Percentiles rank a stretch among this genome's conserved stretches.
Evolutionary conservation across 345 rosid species (phyloP).

Genomic region (Litchi chinensis): DNA sequence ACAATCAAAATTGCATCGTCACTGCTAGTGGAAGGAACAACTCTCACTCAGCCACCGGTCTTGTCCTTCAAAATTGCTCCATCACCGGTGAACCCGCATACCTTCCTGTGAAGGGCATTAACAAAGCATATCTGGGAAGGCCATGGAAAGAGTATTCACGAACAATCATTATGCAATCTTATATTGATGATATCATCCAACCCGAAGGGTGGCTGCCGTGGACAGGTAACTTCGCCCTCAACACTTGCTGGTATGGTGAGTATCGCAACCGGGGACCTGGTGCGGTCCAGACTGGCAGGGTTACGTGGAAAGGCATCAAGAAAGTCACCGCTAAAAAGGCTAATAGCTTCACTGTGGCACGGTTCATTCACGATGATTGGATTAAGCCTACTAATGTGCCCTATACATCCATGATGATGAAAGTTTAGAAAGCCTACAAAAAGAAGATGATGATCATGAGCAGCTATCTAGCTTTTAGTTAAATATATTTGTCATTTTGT

Average conservation of each 20-base stretch:
- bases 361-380: conserved; percentile 54
- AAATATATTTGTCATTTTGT: too few relatives aligned
- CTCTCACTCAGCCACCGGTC: conserved; percentile 44
- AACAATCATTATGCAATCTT: conserved; percentile 58
- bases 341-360: conserved; percentile 31
- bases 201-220: conserved; percentile 70
- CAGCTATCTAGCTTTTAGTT: too few relatives aligned
- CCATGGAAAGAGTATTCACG: conserved; percentile 70
- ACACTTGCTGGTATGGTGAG: conserved; percentile 65
- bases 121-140: conserved; percentile 69
- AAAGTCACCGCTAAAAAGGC: conserved; percentile 29
- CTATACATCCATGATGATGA: background rate
- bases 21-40: conserved; percentile 74
- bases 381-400: conserved; percentile 42
- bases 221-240: conserved; percentile 44
- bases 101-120: conserved; percentile 32
- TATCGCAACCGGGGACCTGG: conserved; percentile 67
- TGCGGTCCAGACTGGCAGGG: conserved; percentile 44
- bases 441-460: too few relatives aligned
- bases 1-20: conserved; percentile 50
- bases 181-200: conserved; percentile 51
- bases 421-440: background rate
- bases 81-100: conserved; percentile 47
- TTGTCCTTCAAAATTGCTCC: conserved; percentile 66
- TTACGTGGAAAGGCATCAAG: conserved; percentile 60